Evolutionary conservation across 2,329 filamentous ascomycete species (phyloP).

Genomic region (Neofusicoccum ribis): DNA sequence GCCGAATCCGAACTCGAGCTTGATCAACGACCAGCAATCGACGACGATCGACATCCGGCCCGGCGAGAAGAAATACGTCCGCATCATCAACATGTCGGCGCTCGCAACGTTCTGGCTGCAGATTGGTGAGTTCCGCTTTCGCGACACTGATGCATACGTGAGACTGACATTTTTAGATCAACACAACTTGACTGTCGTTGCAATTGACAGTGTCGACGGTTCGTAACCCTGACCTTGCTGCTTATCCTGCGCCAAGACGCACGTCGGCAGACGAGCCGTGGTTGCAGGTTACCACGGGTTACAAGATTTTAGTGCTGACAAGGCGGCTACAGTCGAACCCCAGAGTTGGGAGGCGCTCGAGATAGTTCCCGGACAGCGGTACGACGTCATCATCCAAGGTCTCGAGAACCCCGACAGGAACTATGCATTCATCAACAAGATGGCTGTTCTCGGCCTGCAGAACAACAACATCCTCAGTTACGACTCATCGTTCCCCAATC

Average conservation of each 20-base stretch:
- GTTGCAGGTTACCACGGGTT: conserved; percentile 49
- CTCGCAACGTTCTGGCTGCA: conserved; percentile 54
- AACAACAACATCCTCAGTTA: conserved; percentile 40
- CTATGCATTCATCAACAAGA: conserved; percentile 67
- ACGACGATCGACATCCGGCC: conserved; percentile 61
- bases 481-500: conserved; percentile 28
- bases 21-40: conserved; percentile 70
- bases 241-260: conserved; percentile 56
- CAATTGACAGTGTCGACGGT: conserved; percentile 17
- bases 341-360: conserved; percentile 57
- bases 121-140: conserved; percentile 28
- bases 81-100: conserved; percentile 68
- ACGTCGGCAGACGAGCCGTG: conserved; percentile 70
- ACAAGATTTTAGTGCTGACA: conserved; percentile 33
- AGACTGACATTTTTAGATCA: conserved; percentile 9
- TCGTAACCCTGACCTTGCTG: conserved; percentile 35
- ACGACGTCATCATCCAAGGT: conserved; percentile 57
- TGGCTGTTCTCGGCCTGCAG: conserved; percentile 64
- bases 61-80: conserved; percentile 69
- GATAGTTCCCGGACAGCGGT: conserved; percentile 66
- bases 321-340: conserved; percentile 44
- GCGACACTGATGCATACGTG: too few species aligned
- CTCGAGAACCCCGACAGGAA: conserved; percentile 63
- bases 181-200: conserved; percentile 21
- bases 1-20: conserved; percentile 65